phyloP scores from a whole-genome alignment of 2,329 filamentous ascomycete species.

The Gliomastix tumulicola region DNA sequence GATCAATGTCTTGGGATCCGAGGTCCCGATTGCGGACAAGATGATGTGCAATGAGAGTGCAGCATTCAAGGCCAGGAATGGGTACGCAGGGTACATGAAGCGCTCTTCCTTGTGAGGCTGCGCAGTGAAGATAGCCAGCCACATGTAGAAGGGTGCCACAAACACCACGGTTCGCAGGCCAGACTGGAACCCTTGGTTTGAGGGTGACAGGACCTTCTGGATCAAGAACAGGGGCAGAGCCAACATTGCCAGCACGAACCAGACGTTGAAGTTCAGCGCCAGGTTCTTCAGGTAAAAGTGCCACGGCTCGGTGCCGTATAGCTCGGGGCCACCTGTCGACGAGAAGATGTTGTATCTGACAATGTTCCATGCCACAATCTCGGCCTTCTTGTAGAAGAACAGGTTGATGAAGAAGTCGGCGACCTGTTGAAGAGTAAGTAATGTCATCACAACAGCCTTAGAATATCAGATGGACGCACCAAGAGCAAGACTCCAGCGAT shows the following conservation, averaged over 20 bases:
- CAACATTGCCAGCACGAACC: slow-evolving; percentile 74
- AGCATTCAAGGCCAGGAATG: slow-evolving; percentile 82
- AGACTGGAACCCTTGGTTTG: slow-evolving; percentile 57
- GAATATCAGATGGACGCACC: slow-evolving; percentile 36
- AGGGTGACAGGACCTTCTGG: slow-evolving; percentile 60
- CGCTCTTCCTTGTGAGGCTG: slow-evolving; percentile 97
- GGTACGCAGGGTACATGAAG: slow-evolving; percentile 97
- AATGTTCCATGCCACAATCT: slow-evolving; percentile 83
- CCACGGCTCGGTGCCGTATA: slow-evolving; percentile 96
- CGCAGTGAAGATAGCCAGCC: slow-evolving; percentile 82
- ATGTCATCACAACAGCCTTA: background rate
- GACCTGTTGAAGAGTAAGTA: slow-evolving; percentile 35
- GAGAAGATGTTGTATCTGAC: slow-evolving; percentile 94
- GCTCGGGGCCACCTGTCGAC: slow-evolving; percentile 71
- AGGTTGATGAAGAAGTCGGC: slow-evolving; percentile 67
- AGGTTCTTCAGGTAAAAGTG: slow-evolving; percentile 93
- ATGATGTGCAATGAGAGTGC: slow-evolving; percentile 78
- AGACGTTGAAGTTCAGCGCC: slow-evolving; percentile 89
- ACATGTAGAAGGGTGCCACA: slow-evolving; percentile 83
- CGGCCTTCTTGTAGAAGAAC: slow-evolving; percentile 77
- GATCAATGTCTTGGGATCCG: slow-evolving; percentile 57
- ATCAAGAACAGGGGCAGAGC: slow-evolving; percentile 69
- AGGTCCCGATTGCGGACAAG: slow-evolving; percentile 66
- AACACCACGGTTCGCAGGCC: slow-evolving; percentile 72
- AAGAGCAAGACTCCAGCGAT: slow-evolving; percentile 61